A percentile compares a stretch with the other conserved stretches of the same genome.
Conservation (phyloP, 805 yeast genomes). For the Pichia sporocuriosa region DNA sequence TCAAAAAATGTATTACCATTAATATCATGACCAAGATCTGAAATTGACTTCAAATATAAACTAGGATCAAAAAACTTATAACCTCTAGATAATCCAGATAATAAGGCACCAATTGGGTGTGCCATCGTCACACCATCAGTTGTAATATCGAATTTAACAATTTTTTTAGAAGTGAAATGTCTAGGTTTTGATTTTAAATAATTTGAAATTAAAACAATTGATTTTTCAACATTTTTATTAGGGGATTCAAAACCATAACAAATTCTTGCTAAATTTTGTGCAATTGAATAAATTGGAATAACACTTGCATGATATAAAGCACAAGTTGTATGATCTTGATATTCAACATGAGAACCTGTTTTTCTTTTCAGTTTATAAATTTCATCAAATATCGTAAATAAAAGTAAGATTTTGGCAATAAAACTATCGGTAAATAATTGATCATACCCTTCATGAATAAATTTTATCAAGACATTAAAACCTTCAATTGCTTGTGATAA, state of each 20-base stretch:
- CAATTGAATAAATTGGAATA: slow-evolving; percentile 19
- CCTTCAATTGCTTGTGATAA: slow-evolving; percentile 13
- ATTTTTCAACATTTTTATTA: slow-evolving; percentile 24
- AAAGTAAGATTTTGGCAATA: slow-evolving; percentile 36
- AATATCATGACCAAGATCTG: slow-evolving; percentile 8
- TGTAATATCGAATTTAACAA: slow-evolving; percentile 28
- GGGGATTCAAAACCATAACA: slow-evolving; percentile 17
- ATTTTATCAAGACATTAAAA: slow-evolving; percentile 20
- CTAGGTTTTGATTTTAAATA: slow-evolving; percentile 20
- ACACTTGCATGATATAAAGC: slow-evolving; percentile 40
- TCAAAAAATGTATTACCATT: slow-evolving; percentile 3
- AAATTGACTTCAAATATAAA: slow-evolving; percentile 14
- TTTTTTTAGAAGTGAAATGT: not conserved
- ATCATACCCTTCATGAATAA: slow-evolving; percentile 21
- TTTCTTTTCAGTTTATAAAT: slow-evolving; percentile 50
- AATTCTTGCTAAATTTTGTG: slow-evolving; percentile 22
- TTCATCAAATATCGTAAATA: slow-evolving; percentile 53
- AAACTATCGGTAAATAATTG: slow-evolving; percentile 18
- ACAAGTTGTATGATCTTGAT: slow-evolving; percentile 44
- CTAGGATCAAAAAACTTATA: slow-evolving; percentile 25
- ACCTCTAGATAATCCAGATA: slow-evolving; percentile 38
- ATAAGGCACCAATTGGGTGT: slow-evolving; percentile 52
- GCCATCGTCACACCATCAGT: slow-evolving; percentile 47
- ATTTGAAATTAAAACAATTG: slow-evolving; percentile 32
- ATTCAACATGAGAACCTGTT: slow-evolving; percentile 60